These are phyloP conservation scores for Physcomitrium patens DNA, from an alignment of 225 moss, liverwort and hornwort genomes.

Conservation along the genomic window DNA sequence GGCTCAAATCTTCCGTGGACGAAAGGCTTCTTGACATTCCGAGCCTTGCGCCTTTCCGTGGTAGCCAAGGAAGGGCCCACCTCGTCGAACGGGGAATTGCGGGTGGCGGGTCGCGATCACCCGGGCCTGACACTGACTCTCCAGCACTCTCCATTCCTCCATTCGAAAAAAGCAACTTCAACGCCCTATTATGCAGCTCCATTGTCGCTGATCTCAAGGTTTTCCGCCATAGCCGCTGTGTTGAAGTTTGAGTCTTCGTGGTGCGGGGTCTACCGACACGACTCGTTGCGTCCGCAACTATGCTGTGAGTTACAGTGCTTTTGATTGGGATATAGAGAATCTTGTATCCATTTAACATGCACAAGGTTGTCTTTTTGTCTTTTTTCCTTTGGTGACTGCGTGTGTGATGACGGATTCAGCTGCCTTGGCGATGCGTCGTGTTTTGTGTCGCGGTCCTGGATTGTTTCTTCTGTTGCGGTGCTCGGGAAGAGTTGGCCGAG, in stretches of 20 bases:
- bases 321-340: not conserved
- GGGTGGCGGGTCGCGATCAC: not conserved
- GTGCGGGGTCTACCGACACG: not conserved
- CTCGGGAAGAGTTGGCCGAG: not conserved
- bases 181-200: not conserved
- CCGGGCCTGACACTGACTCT: not conserved
- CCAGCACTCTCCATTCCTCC: not conserved
- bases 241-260: not conserved
- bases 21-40: no score
- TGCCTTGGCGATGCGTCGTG: not conserved
- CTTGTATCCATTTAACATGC: not conserved
- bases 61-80: not conserved
- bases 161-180: not conserved
- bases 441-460: not conserved
- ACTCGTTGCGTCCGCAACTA: not conserved
- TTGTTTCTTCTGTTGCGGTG: not conserved
- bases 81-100: not conserved
- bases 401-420: not conserved
- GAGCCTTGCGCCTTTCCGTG: no score
- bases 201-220: not conserved
- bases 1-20: no score
- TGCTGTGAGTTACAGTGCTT: not conserved
- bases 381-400: not conserved
- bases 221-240: conserved; percentile 23
- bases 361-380: not conserved